Conservation (phyloP, 2,329 filamentous ascomycete species). For the Hyphodiscus sp. region DNA sequence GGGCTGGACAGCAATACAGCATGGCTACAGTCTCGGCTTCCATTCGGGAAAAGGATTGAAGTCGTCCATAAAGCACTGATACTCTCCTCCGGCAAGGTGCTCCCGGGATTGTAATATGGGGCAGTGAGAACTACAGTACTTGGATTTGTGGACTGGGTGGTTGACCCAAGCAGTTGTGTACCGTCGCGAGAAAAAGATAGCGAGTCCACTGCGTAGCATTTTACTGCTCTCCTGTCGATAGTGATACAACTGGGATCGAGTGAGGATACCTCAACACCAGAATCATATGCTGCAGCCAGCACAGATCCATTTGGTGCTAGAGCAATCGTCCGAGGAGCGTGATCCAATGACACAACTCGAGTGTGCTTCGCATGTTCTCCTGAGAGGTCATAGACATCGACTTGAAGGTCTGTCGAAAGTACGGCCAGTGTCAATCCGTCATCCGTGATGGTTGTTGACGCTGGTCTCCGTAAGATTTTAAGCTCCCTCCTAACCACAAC, state of each 20-base stretch:
- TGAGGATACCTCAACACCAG: conserved; percentile 82
- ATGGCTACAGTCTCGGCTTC: conserved; percentile 72
- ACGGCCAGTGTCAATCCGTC: conserved; percentile 72
- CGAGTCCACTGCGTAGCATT: conserved; percentile 69
- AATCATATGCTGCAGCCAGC: conserved; percentile 76
- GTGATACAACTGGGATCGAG: conserved; percentile 56
- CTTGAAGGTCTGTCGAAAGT: conserved; percentile 73
- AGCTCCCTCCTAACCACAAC: conserved; percentile 68
- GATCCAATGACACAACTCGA: conserved; percentile 71
- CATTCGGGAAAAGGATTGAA: conserved; percentile 77
- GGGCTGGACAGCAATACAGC: conserved; percentile 53
- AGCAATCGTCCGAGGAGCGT: conserved; percentile 70
- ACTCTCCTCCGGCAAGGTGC: conserved; percentile 57
- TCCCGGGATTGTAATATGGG: conserved; percentile 70
- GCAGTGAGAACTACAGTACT: conserved; percentile 72
- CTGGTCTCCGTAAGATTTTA: conserved; percentile 69
- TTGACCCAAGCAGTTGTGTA: conserved; percentile 72
- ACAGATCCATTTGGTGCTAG: conserved; percentile 77
- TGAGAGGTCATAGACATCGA: conserved; percentile 75
- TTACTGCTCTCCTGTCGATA: conserved; percentile 67
- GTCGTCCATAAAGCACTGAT: conserved; percentile 77
- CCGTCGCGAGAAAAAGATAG: conserved; percentile 73
- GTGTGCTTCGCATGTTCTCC: conserved; percentile 59
- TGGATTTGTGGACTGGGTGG: conserved; percentile 54
- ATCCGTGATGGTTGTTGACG: conserved; percentile 72